Conservation (phyloP, 2,329 filamentous ascomycete species). For the Cercospora beticola region DNA sequence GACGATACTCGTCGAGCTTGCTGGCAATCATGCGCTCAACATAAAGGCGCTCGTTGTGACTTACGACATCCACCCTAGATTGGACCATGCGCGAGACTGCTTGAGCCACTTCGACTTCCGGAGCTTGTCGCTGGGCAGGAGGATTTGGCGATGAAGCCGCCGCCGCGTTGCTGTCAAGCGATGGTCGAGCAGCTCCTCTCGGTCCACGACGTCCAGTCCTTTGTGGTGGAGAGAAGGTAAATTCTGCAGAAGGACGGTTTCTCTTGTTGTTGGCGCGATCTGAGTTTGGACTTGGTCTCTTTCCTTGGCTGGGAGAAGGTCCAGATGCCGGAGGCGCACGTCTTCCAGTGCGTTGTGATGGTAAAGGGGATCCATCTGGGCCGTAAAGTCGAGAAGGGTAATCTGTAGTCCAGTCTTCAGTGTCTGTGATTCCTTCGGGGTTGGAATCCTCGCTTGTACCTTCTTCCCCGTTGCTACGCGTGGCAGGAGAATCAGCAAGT, state of each 20-base stretch:
- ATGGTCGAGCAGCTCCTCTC: neutral
- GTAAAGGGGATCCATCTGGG: neutral
- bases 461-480: neutral
- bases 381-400: neutral
- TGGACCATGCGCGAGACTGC: neutral
- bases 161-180: neutral
- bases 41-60: neutral
- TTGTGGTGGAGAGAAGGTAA: neutral
- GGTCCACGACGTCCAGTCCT: neutral
- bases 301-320: neutral
- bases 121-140: neutral
- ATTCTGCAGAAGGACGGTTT: neutral
- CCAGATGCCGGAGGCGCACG: neutral
- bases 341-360: neutral
- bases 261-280: too few species aligned
- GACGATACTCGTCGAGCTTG: neutral
- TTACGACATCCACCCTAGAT: neutral
- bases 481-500: neutral
- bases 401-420: neutral
- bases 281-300: neutral
- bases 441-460: neutral
- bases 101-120: neutral
- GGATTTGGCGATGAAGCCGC: neutral
- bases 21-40: neutral
- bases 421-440: neutral